These are phyloP conservation scores for Ophiostoma sp. DNA, from an alignment of 2,329 filamentous ascomycete genomes.

Conservation along the genomic window DNA sequence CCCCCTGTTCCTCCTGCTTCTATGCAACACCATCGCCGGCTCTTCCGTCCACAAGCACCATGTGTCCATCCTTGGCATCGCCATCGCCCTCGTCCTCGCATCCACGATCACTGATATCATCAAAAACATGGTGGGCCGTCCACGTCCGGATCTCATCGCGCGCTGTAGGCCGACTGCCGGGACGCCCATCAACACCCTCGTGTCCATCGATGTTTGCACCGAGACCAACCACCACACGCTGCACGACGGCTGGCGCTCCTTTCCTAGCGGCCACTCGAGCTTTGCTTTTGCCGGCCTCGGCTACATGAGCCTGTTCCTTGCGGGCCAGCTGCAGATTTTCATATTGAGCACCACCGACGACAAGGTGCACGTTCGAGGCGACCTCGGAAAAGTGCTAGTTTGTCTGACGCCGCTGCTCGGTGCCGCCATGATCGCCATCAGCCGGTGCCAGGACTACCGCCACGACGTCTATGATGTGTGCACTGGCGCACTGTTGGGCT, in stretches of 20 bases:
- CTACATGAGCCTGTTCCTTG: conserved; percentile 64
- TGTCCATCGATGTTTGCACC: conserved; percentile 66
- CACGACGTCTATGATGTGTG: conserved; percentile 67
- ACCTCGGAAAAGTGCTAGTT: conserved; percentile 52
- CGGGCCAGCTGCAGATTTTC: conserved; percentile 59
- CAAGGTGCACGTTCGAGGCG: conserved; percentile 31
- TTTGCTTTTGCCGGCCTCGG: conserved; percentile 76
- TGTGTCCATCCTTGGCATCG: conserved; percentile 74
- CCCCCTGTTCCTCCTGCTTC: conserved; percentile 60
- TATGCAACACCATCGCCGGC: conserved; percentile 58
- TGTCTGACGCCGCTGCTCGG: conserved; percentile 56
- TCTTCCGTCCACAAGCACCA: conserved; percentile 74
- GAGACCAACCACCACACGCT: conserved; percentile 61
- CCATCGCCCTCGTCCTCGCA: conserved; percentile 69
- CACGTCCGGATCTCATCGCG: conserved; percentile 51
- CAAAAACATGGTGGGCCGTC: conserved; percentile 80
- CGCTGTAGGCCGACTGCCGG: conserved; percentile 65
- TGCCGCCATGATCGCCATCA: conserved; percentile 63
- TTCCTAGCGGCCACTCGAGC: conserved; percentile 73
- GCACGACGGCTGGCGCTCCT: conserved; percentile 79
- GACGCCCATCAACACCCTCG: conserved; percentile 47
- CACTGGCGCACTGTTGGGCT: conserved; percentile 55
- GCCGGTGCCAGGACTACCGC: conserved; percentile 63
- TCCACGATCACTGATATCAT: conserved; percentile 82
- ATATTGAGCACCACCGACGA: conserved; percentile 29